These are phyloP conservation scores for Lunasporangiospora selenospora DNA, from an alignment of 192 early-diverging fungal species.

Conservation along the genomic window DNA sequence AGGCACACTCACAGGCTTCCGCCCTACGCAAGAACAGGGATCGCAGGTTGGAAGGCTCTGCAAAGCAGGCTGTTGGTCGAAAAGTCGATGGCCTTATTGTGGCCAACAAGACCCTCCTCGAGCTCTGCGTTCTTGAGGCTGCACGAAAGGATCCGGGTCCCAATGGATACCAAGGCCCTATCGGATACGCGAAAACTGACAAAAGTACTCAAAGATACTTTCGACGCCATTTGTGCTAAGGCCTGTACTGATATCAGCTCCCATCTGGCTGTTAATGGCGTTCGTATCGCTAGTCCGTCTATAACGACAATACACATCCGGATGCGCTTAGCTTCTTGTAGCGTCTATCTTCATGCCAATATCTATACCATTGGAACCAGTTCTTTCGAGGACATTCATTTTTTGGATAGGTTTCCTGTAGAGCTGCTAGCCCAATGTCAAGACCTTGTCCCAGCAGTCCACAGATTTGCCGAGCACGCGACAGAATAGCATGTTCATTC, in stretches of 20 bases:
- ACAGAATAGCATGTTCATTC: no score
- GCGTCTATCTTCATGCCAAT: no score
- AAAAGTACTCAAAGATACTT: conserved; percentile 1
- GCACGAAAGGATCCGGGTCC: neutral
- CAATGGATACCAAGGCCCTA: neutral
- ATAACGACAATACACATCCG: no score
- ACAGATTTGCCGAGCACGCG: no score
- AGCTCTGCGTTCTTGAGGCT: conserved; percentile 2
- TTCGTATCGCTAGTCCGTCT: conserved; percentile 2
- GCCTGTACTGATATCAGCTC: neutral
- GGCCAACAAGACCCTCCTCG: neutral
- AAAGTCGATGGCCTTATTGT: conserved; percentile 1
- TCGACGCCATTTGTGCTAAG: neutral
- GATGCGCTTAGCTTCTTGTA: no score
- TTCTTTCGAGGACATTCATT: no score
- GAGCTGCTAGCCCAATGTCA: no score
- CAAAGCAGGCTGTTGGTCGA: conserved; percentile 6
- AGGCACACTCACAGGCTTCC: neutral
- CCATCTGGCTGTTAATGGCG: neutral
- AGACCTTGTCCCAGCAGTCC: no score
- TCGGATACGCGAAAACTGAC: neutral
- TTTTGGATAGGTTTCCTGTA: no score
- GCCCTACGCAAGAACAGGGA: conserved; percentile 4
- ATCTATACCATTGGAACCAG: no score
- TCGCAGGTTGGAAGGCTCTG: neutral